These are phyloP conservation scores for Sarocladium kiliense DNA, from an alignment of 2,329 filamentous ascomycete genomes.

Conservation along the genomic window DNA sequence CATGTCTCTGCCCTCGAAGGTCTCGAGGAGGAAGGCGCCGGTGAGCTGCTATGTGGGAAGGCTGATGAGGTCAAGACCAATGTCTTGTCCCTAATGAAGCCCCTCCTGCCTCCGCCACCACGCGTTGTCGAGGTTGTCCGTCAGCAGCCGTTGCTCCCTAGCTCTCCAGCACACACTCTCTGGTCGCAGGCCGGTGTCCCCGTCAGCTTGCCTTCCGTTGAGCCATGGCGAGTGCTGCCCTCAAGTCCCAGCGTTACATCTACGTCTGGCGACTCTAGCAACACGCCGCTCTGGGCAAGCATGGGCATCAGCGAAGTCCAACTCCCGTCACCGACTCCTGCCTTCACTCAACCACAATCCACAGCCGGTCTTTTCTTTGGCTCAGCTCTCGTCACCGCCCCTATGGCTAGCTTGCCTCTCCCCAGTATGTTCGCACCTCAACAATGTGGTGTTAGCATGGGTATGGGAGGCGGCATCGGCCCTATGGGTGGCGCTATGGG, in stretches of 20 bases:
- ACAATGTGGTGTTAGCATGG: constrained; percentile 75
- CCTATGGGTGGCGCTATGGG: constrained; percentile 44
- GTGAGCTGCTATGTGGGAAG: constrained; percentile 85
- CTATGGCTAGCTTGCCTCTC: constrained; percentile 72
- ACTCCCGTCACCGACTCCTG: constrained; percentile 72
- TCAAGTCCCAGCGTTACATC: constrained; percentile 80
- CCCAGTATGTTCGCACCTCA: constrained; percentile 76
- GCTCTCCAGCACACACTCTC: constrained; percentile 58
- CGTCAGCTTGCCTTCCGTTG: constrained; percentile 63
- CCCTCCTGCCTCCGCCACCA: constrained; percentile 81
- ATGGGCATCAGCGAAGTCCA: constrained; percentile 71
- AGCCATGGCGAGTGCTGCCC: constrained; percentile 85
- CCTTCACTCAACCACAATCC: constrained; percentile 69
- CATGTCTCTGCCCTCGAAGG: constrained; percentile 87
- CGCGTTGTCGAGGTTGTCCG: constrained; percentile 87
- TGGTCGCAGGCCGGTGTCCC: constrained; percentile 71
- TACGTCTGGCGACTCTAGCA: constrained; percentile 61
- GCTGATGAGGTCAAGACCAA: constrained; percentile 89
- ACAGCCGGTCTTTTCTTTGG: constrained; percentile 74
- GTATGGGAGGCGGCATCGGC: constrained; percentile 46
- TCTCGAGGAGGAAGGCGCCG: constrained; percentile 91
- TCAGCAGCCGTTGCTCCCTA: constrained; percentile 79
- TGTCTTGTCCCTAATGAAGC: constrained; percentile 80
- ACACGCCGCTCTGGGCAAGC: constrained; percentile 71
- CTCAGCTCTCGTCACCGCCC: constrained; percentile 67